These are phyloP conservation scores for Claviceps maximensis DNA, from an alignment of 2,329 filamentous ascomycete genomes.

Conservation along the genomic window DNA sequence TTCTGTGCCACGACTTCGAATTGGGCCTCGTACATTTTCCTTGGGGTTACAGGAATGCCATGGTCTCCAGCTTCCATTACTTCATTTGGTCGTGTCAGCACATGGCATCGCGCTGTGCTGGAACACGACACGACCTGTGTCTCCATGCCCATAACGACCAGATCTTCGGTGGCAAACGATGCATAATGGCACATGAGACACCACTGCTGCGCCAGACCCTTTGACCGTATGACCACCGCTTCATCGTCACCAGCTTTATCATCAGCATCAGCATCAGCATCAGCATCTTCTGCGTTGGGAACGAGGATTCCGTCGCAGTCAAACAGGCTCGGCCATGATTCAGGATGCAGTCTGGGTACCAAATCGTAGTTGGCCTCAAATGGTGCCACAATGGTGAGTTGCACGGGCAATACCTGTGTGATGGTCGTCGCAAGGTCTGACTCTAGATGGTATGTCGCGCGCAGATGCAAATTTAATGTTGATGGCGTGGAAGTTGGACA, in stretches of 20 bases:
- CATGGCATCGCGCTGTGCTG: slow-evolving; percentile 47
- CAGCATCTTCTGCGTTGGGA: slow-evolving; percentile 18
- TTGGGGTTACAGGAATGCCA: slow-evolving; percentile 43
- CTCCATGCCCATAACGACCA: slow-evolving; percentile 50
- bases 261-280: not conserved
- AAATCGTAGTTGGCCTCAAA: slow-evolving; percentile 92
- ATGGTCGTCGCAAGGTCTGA: slow-evolving; percentile 74
- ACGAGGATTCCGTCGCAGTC: slow-evolving; percentile 39
- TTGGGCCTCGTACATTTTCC: slow-evolving; percentile 55
- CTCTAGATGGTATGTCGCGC: slow-evolving; percentile 62
- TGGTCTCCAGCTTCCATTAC: slow-evolving; percentile 2
- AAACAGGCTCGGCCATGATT: slow-evolving; percentile 83
- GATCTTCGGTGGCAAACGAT: slow-evolving; percentile 63
- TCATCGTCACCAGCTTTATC: not conserved
- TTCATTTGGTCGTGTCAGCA: slow-evolving; percentile 25
- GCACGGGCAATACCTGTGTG: slow-evolving; percentile 55
- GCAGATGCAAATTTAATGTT: slow-evolving; percentile 56
- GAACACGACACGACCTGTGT: slow-evolving; percentile 46
- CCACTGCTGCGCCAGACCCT: slow-evolving; percentile 71
- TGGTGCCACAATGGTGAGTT: slow-evolving; percentile 62
- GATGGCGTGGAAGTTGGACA: slow-evolving; percentile 36
- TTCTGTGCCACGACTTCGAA: slow-evolving; percentile 70
- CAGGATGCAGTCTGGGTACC: slow-evolving; percentile 60
- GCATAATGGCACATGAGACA: slow-evolving; percentile 58
- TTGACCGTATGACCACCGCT: slow-evolving; percentile 15